Conservation (phyloP, 371 early-diverging fungal species). For the Hamiltosporidium tvaerminnensis region DNA sequence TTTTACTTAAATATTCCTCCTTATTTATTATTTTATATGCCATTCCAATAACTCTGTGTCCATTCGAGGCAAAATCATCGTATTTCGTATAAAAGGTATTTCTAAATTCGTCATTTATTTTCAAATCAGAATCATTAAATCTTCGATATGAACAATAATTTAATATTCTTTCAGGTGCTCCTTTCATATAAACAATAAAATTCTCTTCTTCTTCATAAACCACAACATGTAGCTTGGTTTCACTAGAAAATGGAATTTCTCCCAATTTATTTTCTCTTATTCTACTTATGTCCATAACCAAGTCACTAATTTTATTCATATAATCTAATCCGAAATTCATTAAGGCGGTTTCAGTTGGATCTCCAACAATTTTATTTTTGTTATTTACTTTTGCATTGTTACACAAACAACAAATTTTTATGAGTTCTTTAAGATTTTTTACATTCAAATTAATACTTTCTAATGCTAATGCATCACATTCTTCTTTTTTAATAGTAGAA, state of each 20-base stretch:
- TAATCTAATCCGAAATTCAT: conserved; percentile 61
- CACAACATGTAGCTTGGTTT: conserved; percentile 75
- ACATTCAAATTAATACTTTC: conserved; percentile 44
- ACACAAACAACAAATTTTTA: conserved; percentile 61
- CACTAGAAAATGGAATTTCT: conserved; percentile 80
- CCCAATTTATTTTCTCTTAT: conserved; percentile 61
- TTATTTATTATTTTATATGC: conserved; percentile 47
- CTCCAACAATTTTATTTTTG: conserved; percentile 61
- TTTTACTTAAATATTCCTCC: neutral
- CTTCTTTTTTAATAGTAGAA: conserved; percentile 38
- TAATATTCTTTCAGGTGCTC: conserved; percentile 75
- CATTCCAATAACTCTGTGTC: conserved; percentile 78
- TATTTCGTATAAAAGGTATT: conserved; percentile 60
- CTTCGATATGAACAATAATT: conserved; percentile 56
- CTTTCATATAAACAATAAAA: conserved; percentile 65
- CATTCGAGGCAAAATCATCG: conserved; percentile 65
- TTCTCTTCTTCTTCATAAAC: conserved; percentile 60
- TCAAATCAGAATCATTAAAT: conserved; percentile 54
- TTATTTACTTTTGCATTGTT: conserved; percentile 58
- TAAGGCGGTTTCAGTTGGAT: conserved; percentile 76
- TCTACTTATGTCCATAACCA: neutral
- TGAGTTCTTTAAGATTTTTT: conserved; percentile 59
- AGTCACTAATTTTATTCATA: conserved; percentile 24
- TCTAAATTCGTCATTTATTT: conserved; percentile 55
- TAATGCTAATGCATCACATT: conserved; percentile 45